Evolutionary conservation across 2,329 filamentous ascomycete genomes (phyloP).

Genomic region (Phialophora expanda): DNA sequence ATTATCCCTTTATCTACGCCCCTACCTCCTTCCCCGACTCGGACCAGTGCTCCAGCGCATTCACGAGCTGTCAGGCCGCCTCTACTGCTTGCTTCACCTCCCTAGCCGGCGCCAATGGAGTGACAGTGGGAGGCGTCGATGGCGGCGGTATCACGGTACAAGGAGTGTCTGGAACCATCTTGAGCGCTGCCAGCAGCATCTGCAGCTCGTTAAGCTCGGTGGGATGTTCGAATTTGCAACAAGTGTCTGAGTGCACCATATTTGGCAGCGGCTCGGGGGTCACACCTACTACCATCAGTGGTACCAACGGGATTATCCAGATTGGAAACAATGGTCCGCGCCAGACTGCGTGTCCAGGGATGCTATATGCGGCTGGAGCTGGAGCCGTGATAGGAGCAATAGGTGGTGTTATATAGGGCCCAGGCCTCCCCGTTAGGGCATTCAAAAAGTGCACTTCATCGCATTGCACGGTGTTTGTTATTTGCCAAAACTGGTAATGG

Average conservation of each 20-base stretch:
- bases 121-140: constrained; percentile 55
- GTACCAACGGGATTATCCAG: constrained; percentile 38
- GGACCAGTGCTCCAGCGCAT: constrained; percentile 59
- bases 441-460: constrained; percentile 2
- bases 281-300: constrained; percentile 33
- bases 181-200: constrained; percentile 50
- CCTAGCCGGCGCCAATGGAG: constrained; percentile 57
- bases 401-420: constrained; percentile 23
- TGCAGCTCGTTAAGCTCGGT: constrained; percentile 54
- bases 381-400: constrained; percentile 53
- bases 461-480: constrained; percentile 14
- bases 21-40: constrained; percentile 60
- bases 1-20: constrained; percentile 59
- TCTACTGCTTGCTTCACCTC: constrained; percentile 51
- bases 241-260: constrained; percentile 51
- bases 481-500: constrained; percentile 12
- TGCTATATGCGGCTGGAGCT: constrained; percentile 50
- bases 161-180: constrained; percentile 50
- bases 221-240: constrained; percentile 57
- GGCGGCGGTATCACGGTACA: constrained; percentile 54
- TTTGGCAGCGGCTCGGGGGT: constrained; percentile 44
- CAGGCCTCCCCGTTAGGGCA: background rate
- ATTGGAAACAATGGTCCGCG: constrained; percentile 33
- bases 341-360: constrained; percentile 44
- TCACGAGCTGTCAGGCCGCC: constrained; percentile 58